A percentile compares a stretch with the other conserved stretches of the same genome.
These are phyloP conservation scores for Pythium inflatum DNA, from an alignment of 352 stramenopile species.

Conservation along the genomic window DNA sequence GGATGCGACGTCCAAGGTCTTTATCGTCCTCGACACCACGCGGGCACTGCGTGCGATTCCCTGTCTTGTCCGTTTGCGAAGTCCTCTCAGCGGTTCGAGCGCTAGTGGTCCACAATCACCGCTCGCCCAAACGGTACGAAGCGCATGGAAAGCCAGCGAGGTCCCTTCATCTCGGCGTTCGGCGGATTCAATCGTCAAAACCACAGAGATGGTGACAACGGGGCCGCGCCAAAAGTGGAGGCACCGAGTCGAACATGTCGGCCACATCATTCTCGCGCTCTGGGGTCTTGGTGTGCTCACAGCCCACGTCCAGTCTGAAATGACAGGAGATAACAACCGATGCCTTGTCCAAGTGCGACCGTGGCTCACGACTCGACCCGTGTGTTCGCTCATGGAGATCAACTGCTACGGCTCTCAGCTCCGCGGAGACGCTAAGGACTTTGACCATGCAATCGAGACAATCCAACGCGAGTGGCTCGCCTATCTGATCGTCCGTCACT, in stretches of 20 bases:
- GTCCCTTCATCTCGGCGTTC: no score
- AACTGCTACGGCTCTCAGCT: conserved; percentile 23
- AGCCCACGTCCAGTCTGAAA: conserved; percentile 23
- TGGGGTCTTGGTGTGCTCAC: conserved; percentile 28
- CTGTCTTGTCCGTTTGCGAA: conserved; percentile 8
- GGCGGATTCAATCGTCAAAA: no score
- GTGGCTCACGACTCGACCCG: conserved; percentile 29
- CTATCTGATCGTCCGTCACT: conserved; percentile 34
- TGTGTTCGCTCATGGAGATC: conserved; percentile 39
- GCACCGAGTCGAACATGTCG: not conserved
- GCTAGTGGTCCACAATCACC: no score
- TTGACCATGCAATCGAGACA: conserved; percentile 20
- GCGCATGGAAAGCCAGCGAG: no score
- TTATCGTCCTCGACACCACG: conserved; percentile 28
- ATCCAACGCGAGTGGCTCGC: conserved; percentile 30
- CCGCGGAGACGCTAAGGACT: conserved; percentile 21
- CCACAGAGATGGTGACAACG: no score
- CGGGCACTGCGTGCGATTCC: conserved; percentile 27
- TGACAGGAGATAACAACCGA: not conserved
- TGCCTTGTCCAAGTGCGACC: conserved; percentile 36
- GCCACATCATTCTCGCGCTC: conserved; percentile 20
- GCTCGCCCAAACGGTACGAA: no score
- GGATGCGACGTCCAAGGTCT: conserved; percentile 29
- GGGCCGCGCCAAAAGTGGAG: no score
- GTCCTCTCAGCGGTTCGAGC: no score